Percentiles rank a stretch among this genome's conserved stretches.
phyloP scores from a whole-genome alignment of 2,329 filamentous ascomycete species.

The Podosphaera leucotricha region DNA sequence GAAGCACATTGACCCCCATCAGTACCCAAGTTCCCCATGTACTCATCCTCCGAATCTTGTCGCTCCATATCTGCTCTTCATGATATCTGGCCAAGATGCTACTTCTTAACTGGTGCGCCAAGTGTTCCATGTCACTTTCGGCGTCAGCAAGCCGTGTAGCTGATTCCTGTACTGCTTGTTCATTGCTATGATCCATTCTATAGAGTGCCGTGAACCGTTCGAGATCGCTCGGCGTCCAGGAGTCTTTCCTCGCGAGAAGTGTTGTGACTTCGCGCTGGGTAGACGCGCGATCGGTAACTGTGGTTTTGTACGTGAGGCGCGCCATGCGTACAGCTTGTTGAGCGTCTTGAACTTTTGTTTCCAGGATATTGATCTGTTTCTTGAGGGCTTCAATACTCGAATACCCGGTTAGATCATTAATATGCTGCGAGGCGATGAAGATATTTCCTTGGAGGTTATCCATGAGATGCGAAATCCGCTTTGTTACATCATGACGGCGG shows the following conservation, averaged over 20 bases:
- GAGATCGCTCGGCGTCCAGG: conserved; percentile 66
- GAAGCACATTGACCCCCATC: conserved; percentile 85
- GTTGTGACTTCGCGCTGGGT: conserved; percentile 93
- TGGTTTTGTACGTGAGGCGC: conserved; percentile 57
- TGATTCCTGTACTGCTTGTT: conserved; percentile 54
- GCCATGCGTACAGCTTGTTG: conserved; percentile 44
- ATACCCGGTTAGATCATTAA: conserved; percentile 92
- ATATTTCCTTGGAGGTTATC: conserved; percentile 72
- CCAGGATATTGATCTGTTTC: conserved; percentile 45
- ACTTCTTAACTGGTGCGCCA: conserved; percentile 51
- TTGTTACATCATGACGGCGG: conserved; percentile 20
- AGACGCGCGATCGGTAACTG: conserved; percentile 58
- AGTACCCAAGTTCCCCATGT: conserved; percentile 97
- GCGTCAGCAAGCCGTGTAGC: conserved; percentile 49
- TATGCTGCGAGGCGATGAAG: conserved; percentile 60
- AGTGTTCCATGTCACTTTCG: conserved; percentile 59
- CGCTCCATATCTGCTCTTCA: conserved; percentile 98
- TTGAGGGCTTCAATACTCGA: conserved; percentile 75
- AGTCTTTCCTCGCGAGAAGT: conserved; percentile 78
- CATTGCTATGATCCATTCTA: conserved; percentile 76
- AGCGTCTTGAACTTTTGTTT: conserved; percentile 30
- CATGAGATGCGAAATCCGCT: conserved; percentile 48
- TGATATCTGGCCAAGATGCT: conserved; percentile 82
- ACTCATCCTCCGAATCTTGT: conserved; percentile 84
- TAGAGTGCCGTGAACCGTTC: conserved; percentile 90